Evolutionary conservation across 1,284 basidiomycete species (phyloP).

Genomic region (Rhodotorula glutinis): DNA sequence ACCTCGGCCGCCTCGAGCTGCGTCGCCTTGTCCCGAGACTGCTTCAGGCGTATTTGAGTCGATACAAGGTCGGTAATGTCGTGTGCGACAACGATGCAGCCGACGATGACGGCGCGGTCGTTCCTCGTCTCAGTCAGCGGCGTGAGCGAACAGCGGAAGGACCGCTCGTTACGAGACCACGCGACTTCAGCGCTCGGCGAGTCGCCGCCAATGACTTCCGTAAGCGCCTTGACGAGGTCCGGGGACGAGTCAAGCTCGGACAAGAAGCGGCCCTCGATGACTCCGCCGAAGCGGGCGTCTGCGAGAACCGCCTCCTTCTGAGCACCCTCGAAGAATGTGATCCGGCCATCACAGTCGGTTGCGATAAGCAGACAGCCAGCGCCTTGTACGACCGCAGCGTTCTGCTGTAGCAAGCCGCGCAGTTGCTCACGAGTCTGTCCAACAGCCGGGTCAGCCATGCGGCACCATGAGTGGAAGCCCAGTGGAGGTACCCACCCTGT

Average conservation of each 20-base stretch:
- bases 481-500: constrained; percentile 14
- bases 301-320: constrained; percentile 10
- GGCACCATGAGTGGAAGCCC: too few relatives aligned
- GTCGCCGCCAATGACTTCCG: constrained; percentile 12
- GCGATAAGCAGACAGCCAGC: constrained; percentile 33
- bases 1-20: constrained; percentile 47
- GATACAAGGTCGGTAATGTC: constrained; percentile 48
- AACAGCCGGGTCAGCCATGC: not conserved
- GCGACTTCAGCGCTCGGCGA: not conserved
- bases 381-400: constrained; percentile 32
- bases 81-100: constrained; percentile 49
- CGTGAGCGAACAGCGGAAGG: constrained; percentile 28
- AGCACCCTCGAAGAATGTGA: constrained; percentile 19
- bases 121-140: constrained; percentile 30
- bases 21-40: constrained; percentile 46
- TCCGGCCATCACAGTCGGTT: constrained; percentile 14
- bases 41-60: constrained; percentile 45
- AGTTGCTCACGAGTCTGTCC: constrained; percentile 31
- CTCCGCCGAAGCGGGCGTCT: not conserved
- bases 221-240: constrained; percentile 6
- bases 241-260: constrained; percentile 1
- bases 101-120: constrained; percentile 38
- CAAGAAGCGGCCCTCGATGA: constrained; percentile 15
- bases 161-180: not conserved
- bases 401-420: constrained; percentile 34